Base-by-base conservation (phyloP, 805 yeast genomes). In the Barnettozyma botsteinii region DNA sequence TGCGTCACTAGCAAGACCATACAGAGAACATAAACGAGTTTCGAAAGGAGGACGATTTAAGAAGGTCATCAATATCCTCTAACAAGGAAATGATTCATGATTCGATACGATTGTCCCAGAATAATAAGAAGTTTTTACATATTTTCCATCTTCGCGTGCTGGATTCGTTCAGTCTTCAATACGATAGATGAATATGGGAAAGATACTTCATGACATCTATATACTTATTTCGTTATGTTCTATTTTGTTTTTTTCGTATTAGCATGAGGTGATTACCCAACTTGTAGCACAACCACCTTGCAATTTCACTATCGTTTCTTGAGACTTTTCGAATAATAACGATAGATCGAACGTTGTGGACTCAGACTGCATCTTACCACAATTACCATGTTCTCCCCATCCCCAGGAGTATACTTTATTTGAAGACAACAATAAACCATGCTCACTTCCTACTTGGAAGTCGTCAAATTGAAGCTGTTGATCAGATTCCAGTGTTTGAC, bases 301-400 rank as follows among this genome's bases (percentile, higher is more conserved):
- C 2, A 78, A 41, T n/a, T 48, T 49, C 5, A 55, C 54, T 4
- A 70, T 65, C 17, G 29, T 29, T 17, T 50, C 54, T 48, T 66
- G 65, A 4, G 71, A n/a, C n/a, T n/a, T 27, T 8, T 37, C 41
- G 40, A 71, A 71, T 17, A 70, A 43, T 59, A 61, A 43, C 60
- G 68, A 3, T 69, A 64, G 33, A 4, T 36, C 37, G 64, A 72
- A 35, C 37, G 62, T 27, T 42, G 58, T 34, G 10, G 49, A 42
- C 11, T 43, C 48, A 2, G 22, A 35, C 10, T 22, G 37, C 7
- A 43, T 33, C 4, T 48, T 36, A 0, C 96, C 95, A 62, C 98
- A 91, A 56, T 91, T 91, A 0, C 98, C 98, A 60, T 91, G 98
- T 55, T 93, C 98, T 12, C 96, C 97, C 98, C 98, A 91, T 1